These are phyloP conservation scores for Lagerstroemia speciosa DNA, from an alignment of 345 rosid genomes.

Conservation along the genomic window DNA sequence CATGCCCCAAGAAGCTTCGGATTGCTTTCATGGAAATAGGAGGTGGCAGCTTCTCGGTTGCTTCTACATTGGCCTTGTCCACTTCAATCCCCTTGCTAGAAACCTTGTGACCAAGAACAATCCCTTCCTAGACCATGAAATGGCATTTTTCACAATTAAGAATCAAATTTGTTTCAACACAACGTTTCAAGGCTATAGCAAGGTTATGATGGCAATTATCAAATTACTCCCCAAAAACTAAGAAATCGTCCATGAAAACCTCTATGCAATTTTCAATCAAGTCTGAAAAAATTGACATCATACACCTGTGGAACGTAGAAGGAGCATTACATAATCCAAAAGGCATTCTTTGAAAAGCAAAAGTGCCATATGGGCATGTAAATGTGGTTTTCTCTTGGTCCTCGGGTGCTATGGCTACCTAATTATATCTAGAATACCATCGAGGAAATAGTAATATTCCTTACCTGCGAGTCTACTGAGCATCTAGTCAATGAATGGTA, in stretches of 20 bases:
- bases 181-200: not conserved
- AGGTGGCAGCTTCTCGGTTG: not conserved
- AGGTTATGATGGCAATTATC: not conserved
- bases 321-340: conserved; percentile 4
- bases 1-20: not conserved
- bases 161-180: not conserved
- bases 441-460: not conserved
- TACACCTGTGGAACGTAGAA: not conserved
- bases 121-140: not conserved
- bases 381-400: no score
- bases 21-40: not conserved
- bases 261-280: no score
- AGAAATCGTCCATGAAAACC: no score
- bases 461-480: not conserved
- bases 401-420: no score
- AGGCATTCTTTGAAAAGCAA: conserved; percentile 1
- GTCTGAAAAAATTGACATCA: no score
- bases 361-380: no score
- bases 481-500: no score
- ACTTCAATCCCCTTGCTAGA: no score
- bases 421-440: conserved; percentile 1
- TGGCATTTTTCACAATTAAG: not conserved
- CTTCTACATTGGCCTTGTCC: not conserved
- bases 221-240: not conserved
- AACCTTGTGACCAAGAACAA: not conserved